phyloP scores from a whole-genome alignment of 768 basidiomycete genomes.

The Coprinopsis sp. region DNA sequence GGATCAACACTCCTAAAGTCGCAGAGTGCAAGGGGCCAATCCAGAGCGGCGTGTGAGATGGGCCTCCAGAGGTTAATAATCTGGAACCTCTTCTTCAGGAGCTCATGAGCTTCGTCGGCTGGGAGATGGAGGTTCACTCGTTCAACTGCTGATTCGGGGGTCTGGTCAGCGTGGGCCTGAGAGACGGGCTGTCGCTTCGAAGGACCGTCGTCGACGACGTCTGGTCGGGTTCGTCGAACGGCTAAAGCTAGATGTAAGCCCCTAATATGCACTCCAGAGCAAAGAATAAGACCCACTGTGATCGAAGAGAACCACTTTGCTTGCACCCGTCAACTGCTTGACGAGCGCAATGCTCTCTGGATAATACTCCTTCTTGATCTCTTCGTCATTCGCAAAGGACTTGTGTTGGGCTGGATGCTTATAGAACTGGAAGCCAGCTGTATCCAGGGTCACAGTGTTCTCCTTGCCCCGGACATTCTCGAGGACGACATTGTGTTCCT shows the following conservation, averaged over 20 bases:
- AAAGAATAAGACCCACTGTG: constrained; percentile 41
- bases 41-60: constrained; percentile 31
- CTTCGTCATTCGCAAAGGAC: constrained; percentile 34
- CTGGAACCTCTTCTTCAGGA: constrained; percentile 37
- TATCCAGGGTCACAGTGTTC: constrained; percentile 37
- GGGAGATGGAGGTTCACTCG: constrained; percentile 38
- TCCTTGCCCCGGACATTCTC: constrained; percentile 54
- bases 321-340: constrained; percentile 54
- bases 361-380: constrained; percentile 50
- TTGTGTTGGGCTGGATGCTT: constrained; percentile 34
- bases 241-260: constrained; percentile 3
- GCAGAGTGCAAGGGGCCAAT: constrained; percentile 37
- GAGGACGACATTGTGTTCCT: constrained; percentile 31
- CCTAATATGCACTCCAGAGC: neutral
- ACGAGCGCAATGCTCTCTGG: constrained; percentile 51
- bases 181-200: constrained; percentile 17
- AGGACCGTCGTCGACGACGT: constrained; percentile 7
- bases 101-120: constrained; percentile 27
- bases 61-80: constrained; percentile 48
- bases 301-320: constrained; percentile 54
- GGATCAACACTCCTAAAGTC: constrained; percentile 38
- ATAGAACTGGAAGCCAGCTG: constrained; percentile 44
- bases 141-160: constrained; percentile 26
- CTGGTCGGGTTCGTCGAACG: constrained; percentile 14
- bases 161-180: constrained; percentile 38